Percentiles rank a stretch among this genome's conserved stretches.
Evolutionary conservation across 176 grass and related monocot species (phyloP).

Genomic region (Avena eriantha): DNA sequence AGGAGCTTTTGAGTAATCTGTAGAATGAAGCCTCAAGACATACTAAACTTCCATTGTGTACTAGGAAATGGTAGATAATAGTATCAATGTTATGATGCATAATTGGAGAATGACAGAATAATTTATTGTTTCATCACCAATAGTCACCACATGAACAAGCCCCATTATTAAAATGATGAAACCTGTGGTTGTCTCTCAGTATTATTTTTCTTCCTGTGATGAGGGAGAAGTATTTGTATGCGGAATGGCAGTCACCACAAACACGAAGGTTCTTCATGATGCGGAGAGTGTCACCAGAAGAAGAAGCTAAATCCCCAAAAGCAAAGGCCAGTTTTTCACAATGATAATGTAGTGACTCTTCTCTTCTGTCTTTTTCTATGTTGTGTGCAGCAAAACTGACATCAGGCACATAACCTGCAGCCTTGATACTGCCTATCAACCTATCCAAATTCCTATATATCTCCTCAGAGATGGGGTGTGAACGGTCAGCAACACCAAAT

Average conservation of each 20-base stretch:
- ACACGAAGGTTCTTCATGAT: conserved; percentile 58
- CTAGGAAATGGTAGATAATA: background rate
- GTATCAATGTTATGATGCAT: background rate
- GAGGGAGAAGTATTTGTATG: conserved; percentile 51
- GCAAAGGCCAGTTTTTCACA: conserved; percentile 57
- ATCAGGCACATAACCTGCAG: conserved; percentile 52
- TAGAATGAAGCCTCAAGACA: conserved; percentile 1
- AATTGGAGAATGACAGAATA: background rate
- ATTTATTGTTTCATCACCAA: conserved; percentile 41
- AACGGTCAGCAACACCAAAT: conserved; percentile 54
- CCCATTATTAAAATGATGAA: conserved; percentile 45
- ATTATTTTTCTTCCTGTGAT: conserved; percentile 49
- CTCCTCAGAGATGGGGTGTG: conserved; percentile 45
- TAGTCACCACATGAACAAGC: conserved; percentile 53
- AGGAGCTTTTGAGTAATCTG: background rate
- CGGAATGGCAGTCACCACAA: conserved; percentile 53
- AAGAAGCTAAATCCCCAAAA: conserved; percentile 49
- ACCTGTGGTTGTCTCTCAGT: conserved; percentile 51
- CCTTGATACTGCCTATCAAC: conserved; percentile 44
- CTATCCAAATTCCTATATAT: conserved; percentile 46
- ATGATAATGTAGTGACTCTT: conserved; percentile 51
- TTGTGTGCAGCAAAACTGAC: conserved; percentile 51
- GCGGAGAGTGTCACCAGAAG: conserved; percentile 35
- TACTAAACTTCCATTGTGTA: conserved; percentile 1
- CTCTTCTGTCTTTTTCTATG: conserved; percentile 32